Evolutionary conservation across 306 rosid genomes (phyloP), one percentile per base, ranked within the genome.

Genomic region (Ziziphus jujuba): DNA sequence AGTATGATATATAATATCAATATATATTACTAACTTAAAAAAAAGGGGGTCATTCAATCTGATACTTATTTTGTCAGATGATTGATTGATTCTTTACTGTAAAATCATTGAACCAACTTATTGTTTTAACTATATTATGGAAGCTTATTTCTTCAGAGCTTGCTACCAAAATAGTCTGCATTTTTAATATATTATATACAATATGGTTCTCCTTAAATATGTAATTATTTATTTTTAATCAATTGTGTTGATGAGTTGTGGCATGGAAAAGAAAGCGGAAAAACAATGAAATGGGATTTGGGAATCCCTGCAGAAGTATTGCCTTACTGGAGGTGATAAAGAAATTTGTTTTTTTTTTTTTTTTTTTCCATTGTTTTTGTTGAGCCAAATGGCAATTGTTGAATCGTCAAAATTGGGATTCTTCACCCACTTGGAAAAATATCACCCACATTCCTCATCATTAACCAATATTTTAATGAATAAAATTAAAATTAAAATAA

Each of bases 11-110:
- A 34, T 50, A 50, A 16, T 50, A 16, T 50, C 8, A 5, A 6
- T 50, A 50, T 50, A 20, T 20, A 56, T n/a, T 75, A 80, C 84
- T 74, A 76, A 80, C 83, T 80, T 66, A 56, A 25, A 21, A 48
- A 55, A 43, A 22, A 49, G 75, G 76, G 84, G 79, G 71, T 80
- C 76, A 77, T 72, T 83, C 84, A 80, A 67, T 77, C 89, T 61
- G 73, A 55, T 77, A 57, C 84, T 71, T 77, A 73, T 34, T 73
- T 73, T 70, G 61, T 77, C 78, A 67, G 80, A 69, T 60, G 80
- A 68, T 80, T 72, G 91, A 76, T 61, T 74, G 82, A 65, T 78
- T 80, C 82, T 48, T 80, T 28, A 51, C 69, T 86, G 85, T 82
- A 82, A 78, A 81, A 82, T 73, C 83, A 80, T 80, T 67, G 85